Conservation (phyloP, 169 alveolate genomes). For the Plasmodium malariae region DNA sequence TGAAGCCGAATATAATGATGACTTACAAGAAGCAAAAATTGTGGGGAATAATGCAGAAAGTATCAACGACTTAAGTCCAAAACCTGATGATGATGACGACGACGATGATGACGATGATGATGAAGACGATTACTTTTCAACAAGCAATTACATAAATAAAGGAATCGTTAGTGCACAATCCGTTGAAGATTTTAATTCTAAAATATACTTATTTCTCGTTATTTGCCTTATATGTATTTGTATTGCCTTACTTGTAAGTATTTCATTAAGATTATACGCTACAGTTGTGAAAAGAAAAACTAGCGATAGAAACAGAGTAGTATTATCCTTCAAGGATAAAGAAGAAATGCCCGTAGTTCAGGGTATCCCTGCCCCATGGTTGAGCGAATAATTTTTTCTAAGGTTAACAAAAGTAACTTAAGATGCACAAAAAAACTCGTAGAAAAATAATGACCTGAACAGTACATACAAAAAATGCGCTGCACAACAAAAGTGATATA, state of each 20-base stretch:
- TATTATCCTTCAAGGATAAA: not conserved
- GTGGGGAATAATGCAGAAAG: not conserved
- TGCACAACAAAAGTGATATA: no score
- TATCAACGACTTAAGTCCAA: not conserved
- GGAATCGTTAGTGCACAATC: no score
- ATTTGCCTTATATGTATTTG: not conserved
- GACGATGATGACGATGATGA: not conserved
- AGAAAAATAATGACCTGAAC: no score
- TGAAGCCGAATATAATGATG: not conserved
- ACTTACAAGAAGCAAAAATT: not conserved
- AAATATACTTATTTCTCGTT: not conserved
- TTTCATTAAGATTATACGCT: not conserved
- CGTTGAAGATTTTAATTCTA: not conserved
- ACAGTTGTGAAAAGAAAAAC: not conserved
- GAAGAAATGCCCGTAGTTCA: slow-evolving; percentile 7
- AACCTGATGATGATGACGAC: not conserved
- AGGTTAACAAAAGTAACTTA: no score
- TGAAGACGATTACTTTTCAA: not conserved
- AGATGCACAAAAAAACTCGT: no score
- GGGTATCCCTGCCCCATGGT: slow-evolving; percentile 12
- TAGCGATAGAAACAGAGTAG: not conserved
- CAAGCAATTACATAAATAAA: not conserved
- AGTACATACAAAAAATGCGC: no score
- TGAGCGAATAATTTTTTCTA: not conserved
- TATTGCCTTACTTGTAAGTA: slow-evolving; percentile 1